phyloP scores from a whole-genome alignment of 768 basidiomycete genomes.

The Scleroderma bovista region DNA sequence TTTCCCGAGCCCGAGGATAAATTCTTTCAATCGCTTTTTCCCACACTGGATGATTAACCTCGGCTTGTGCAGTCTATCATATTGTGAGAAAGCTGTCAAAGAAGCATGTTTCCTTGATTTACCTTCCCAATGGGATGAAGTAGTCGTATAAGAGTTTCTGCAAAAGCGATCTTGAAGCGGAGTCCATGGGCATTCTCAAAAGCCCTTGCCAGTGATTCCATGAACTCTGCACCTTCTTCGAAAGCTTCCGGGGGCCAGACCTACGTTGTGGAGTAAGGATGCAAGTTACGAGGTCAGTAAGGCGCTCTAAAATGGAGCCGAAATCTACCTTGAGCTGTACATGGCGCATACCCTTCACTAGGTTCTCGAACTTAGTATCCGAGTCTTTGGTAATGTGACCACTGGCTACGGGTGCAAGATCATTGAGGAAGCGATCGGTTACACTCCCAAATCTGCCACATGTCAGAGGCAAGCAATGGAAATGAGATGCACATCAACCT shows the following conservation, averaged over 20 bases:
- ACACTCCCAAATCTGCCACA: slow-evolving; percentile 74
- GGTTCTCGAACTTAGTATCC: slow-evolving; percentile 78
- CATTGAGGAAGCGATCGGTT: slow-evolving; percentile 84
- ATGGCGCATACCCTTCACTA: slow-evolving; percentile 75
- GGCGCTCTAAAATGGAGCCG: background rate
- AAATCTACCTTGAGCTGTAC: slow-evolving; percentile 70
- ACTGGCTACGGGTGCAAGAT: slow-evolving; percentile 68
- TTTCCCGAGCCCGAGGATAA: slow-evolving; percentile 74
- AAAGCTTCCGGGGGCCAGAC: slow-evolving; percentile 93
- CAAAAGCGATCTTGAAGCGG: slow-evolving; percentile 78
- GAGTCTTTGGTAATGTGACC: slow-evolving; percentile 75
- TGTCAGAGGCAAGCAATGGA: background rate
- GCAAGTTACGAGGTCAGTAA: background rate
- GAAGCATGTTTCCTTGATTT: slow-evolving; percentile 2
- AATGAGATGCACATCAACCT: slow-evolving; percentile 45
- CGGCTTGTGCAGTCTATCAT: slow-evolving; percentile 81
- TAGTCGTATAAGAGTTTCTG: slow-evolving; percentile 70
- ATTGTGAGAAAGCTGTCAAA: background rate
- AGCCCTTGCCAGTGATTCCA: slow-evolving; percentile 76
- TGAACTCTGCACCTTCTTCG: slow-evolving; percentile 88
- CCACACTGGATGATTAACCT: slow-evolving; percentile 95
- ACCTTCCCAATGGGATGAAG: slow-evolving; percentile 90
- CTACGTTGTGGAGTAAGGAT: slow-evolving; percentile 31
- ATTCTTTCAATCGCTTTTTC: slow-evolving; percentile 85
- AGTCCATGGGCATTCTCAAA: slow-evolving; percentile 82